Evolutionary conservation across 78 protist species (phyloP), one percentile per base, ranked within the genome.

Genomic region (Trichosphaerium sp.): DNA sequence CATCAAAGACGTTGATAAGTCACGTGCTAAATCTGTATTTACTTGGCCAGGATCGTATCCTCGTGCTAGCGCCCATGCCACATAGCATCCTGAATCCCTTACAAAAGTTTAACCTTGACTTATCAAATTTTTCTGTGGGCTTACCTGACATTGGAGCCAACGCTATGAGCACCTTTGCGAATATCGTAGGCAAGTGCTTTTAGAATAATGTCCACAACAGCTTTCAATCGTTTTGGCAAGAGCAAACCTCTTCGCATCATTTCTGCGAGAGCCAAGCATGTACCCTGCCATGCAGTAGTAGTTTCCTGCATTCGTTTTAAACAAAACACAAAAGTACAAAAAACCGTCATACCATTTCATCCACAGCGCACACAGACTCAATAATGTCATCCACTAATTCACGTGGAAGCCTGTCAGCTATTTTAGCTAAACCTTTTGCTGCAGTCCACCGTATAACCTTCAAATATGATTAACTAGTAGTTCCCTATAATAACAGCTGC

Each of bases 21-120:
- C n/a, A 18, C 51, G 18, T 18, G 18, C 18, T 18, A 44, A 44
- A 44, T 44, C 51, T 21, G n/a, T n/a, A n/a, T n/a, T n/a, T n/a
- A n/a, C n/a, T n/a, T n/a, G n/a, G n/a, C n/a, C 37, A 28, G 88
- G 76, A 6, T 62, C 91, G 65, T 92, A 95, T 21, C 97, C 92
- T 15, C 98, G 74, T 14, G 95, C 97, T 1, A 96, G 79, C 8
- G 97, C 91, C 99, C 99, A 96, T 65, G 85, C 69, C 5, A 92
- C 92, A 67, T 88, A 96, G 59, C 94, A 88, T 3, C 97, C 93
- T 11, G 98, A 92, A 58, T 96, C 99, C 37, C 99, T 71, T n/a
- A n/a, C n/a, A n/a, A n/a, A n/a, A n/a, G n/a, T n/a, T 15, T 92
- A 94, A 42, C 96, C 75, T n/a, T n/a, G n/a, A n/a, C n/a, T n/a